phyloP scores from a whole-genome alignment of 495 filamentous ascomycete genomes.

The Bacidia gigantensis region DNA sequence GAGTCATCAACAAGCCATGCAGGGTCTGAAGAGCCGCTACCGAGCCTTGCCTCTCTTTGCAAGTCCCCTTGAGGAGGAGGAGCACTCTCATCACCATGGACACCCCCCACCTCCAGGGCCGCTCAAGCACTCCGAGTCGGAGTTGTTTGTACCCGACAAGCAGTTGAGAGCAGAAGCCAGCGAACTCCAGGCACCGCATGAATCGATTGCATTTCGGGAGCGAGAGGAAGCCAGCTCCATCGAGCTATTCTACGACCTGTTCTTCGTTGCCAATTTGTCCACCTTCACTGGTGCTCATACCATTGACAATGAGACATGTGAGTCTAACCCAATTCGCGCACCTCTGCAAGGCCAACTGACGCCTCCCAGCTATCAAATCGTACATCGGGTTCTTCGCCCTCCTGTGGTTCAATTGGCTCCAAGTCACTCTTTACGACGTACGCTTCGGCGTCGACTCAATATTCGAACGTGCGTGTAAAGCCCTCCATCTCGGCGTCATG shows the following conservation, averaged over 20 bases:
- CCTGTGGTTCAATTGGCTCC: constrained; percentile 62
- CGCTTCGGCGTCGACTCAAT: constrained; percentile 55
- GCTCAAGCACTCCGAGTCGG: not conserved
- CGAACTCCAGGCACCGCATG: not conserved
- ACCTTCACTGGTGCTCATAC: constrained; percentile 46
- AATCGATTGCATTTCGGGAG: not conserved
- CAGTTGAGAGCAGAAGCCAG: not conserved
- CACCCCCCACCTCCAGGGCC: not conserved
- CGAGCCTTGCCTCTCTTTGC: constrained; percentile 5
- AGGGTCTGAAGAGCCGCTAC: constrained; percentile 3
- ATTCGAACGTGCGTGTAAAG: constrained; percentile 50
- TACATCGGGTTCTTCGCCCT: constrained; percentile 54
- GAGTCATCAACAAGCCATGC: not conserved
- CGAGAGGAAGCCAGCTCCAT: constrained; percentile 37
- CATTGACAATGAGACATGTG: constrained; percentile 34
- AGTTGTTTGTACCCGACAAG: not conserved
- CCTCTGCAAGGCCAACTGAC: not conserved
- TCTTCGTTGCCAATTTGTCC: constrained; percentile 55
- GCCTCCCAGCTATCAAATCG: constrained; percentile 25
- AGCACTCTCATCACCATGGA: not conserved
- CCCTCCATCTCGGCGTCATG: constrained; percentile 48
- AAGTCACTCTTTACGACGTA: constrained; percentile 53
- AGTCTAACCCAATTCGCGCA: not conserved
- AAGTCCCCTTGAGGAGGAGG: constrained; percentile 1
- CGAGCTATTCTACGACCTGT: constrained; percentile 57